Conservation (phyloP, 2,329 filamentous ascomycete genomes). For the Chaetomium globosum region DNA sequence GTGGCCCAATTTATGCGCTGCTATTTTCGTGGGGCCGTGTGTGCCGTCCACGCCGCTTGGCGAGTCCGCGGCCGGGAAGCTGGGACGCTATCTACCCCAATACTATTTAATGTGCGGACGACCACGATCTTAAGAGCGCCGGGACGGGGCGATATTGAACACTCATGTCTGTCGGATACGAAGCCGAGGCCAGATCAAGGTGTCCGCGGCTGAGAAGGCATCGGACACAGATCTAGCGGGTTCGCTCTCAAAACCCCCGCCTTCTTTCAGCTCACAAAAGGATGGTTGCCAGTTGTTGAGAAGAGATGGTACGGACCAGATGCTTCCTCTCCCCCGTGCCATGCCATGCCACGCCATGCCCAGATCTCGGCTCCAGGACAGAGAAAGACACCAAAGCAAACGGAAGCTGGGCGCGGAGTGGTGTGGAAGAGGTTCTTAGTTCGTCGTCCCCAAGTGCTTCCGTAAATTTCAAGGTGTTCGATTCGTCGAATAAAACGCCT, state of each 20-base stretch:
- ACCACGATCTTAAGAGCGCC: background rate
- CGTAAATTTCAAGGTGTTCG: constrained; percentile 15
- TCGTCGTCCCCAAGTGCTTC: background rate
- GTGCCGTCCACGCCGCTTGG: constrained; percentile 24
- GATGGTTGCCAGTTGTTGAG: background rate
- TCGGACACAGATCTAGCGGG: background rate
- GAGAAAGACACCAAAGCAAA: background rate
- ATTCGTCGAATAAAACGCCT: constrained; percentile 19
- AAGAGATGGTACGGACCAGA: background rate
- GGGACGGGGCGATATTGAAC: background rate
- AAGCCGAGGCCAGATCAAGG: background rate
- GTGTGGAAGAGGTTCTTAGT: background rate
- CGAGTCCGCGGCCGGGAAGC: constrained; percentile 22
- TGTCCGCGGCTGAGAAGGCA: background rate
- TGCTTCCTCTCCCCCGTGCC: background rate
- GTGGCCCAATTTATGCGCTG: constrained; percentile 34
- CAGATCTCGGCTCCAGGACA: background rate
- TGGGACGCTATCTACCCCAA: constrained; percentile 9
- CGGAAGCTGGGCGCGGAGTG: background rate
- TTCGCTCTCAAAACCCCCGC: background rate
- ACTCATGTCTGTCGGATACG: background rate
- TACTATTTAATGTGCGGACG: background rate
- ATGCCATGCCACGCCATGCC: background rate
- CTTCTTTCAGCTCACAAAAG: background rate
- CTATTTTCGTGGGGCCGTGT: constrained; percentile 34